phyloP scores from a whole-genome alignment of 2,329 filamentous ascomycete species.

The Monosporascus sp. region DNA sequence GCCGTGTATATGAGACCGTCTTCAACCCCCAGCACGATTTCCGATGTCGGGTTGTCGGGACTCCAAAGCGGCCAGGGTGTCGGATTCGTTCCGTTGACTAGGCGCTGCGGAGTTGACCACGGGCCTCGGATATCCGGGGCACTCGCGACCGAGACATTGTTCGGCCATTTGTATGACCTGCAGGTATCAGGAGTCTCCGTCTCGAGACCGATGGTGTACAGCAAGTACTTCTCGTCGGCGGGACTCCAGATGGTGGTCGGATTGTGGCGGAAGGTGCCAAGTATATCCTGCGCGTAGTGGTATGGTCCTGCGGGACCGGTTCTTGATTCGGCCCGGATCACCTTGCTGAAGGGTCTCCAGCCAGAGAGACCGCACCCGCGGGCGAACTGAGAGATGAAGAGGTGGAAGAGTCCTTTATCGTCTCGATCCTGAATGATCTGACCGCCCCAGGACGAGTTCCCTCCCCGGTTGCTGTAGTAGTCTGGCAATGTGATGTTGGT shows the following conservation, averaged over 20 bases:
- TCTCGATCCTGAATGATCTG: conserved; percentile 38
- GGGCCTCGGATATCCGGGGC: conserved; percentile 18
- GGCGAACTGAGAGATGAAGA: conserved; percentile 40
- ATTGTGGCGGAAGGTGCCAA: conserved; percentile 41
- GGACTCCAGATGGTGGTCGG: conserved; percentile 39
- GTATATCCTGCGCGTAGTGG: conserved; percentile 33
- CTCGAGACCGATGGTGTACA: conserved; percentile 40
- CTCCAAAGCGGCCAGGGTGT: conserved; percentile 34
- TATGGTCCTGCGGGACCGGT: conserved; percentile 41
- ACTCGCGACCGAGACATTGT: conserved; percentile 28
- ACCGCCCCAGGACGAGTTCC: conserved; percentile 43
- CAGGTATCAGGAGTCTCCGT: conserved; percentile 18
- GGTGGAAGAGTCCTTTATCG: conserved; percentile 35
- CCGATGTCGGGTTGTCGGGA: conserved; percentile 16
- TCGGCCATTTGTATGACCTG: conserved; percentile 20
- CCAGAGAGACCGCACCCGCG: conserved; percentile 40
- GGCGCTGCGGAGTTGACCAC: conserved; percentile 8
- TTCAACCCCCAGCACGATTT: conserved; percentile 29
- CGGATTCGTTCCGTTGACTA: conserved; percentile 34
- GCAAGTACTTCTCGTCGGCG: conserved; percentile 36
- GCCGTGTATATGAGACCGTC: conserved; percentile 31
- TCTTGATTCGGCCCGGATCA: conserved; percentile 40
- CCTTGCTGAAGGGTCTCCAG: conserved; percentile 41
- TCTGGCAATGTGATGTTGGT: conserved; percentile 28
- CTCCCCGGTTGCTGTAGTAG: conserved; percentile 19